Percentiles rank a stretch among this genome's conserved stretches.
Evolutionary conservation across 495 filamentous ascomycete genomes (phyloP).

Genomic region (Glarea lozoyensis): DNA sequence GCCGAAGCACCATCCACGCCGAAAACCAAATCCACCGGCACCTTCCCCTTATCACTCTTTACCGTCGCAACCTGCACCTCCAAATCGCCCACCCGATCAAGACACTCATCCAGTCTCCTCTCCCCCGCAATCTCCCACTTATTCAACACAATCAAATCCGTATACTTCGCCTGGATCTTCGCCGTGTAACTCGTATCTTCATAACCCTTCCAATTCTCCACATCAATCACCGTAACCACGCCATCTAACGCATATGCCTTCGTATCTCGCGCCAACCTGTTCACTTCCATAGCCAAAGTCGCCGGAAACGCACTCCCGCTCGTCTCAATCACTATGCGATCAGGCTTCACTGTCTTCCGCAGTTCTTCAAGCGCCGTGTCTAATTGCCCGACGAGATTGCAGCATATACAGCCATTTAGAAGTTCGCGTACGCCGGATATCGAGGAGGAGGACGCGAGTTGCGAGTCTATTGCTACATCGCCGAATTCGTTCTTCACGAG

Average conservation of each 20-base stretch:
- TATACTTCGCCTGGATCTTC: constrained; percentile 79
- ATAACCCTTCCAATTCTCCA: constrained; percentile 96
- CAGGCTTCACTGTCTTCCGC: constrained; percentile 46
- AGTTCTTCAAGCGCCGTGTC: constrained; percentile 70
- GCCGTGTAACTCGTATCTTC: constrained; percentile 85
- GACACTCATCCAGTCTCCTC: constrained; percentile 64
- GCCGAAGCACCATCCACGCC: constrained; percentile 80
- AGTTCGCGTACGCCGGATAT: constrained; percentile 88
- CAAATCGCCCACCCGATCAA: constrained; percentile 80
- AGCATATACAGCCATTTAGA: constrained; percentile 96
- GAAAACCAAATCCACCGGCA: constrained; percentile 69
- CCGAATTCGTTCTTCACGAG: constrained; percentile 98
- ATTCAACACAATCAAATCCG: constrained; percentile 88
- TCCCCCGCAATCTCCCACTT: constrained; percentile 82
- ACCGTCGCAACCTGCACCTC: constrained; percentile 73
- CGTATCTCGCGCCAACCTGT: constrained; percentile 60
- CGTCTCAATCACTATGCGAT: constrained; percentile 92
- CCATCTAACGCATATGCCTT: constrained; percentile 70
- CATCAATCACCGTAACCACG: constrained; percentile 86
- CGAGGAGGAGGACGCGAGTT: constrained; percentile 69
- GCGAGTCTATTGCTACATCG: constrained; percentile 85
- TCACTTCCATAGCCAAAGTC: constrained; percentile 87
- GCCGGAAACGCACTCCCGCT: constrained; percentile 81
- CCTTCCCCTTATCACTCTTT: constrained; percentile 68
- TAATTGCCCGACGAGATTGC: constrained; percentile 90